A percentile compares a stretch with the other conserved stretches of the same genome.
phyloP scores from a whole-genome alignment of 192 early-diverging fungal species.

The Gaertneriomyces sp. region DNA sequence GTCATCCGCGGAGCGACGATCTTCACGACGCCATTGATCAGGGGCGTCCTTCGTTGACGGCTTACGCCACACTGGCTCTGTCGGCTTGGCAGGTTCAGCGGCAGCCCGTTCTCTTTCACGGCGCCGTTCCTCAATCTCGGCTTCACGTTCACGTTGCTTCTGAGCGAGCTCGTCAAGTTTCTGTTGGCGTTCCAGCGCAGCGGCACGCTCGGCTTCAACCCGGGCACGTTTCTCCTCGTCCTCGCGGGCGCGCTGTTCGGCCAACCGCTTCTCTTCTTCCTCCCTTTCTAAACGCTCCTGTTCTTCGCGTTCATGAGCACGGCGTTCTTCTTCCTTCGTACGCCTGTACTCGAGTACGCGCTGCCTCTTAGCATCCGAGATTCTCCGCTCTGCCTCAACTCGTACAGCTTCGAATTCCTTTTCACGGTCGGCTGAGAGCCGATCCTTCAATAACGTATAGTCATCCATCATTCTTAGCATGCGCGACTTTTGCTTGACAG shows the following conservation, averaged over 20 bases:
- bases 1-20: background rate
- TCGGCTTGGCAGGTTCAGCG: background rate
- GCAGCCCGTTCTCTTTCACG: conserved; percentile 14
- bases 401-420: conserved; percentile 54
- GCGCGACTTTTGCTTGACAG: conserved; percentile 73
- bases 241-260: background rate
- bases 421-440: conserved; percentile 54
- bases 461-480: conserved; percentile 79
- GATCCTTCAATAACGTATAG: conserved; percentile 58
- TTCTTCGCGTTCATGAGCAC: conserved; percentile 25
- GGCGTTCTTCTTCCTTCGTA: conserved; percentile 48
- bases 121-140: conserved; percentile 22
- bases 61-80: background rate
- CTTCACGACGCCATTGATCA: conserved; percentile 6
- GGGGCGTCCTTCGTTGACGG: background rate
- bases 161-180: conserved; percentile 29
- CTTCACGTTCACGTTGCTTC: conserved; percentile 27
- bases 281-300: conserved; percentile 33
- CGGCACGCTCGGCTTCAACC: conserved; percentile 29
- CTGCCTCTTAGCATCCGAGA: conserved; percentile 69
- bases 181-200: conserved; percentile 21
- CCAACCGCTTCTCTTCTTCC: conserved; percentile 11
- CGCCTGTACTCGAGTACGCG: conserved; percentile 62
- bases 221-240: conserved; percentile 5
- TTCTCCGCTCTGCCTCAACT: conserved; percentile 54